A percentile compares a stretch with the other conserved stretches of the same genome.
Evolutionary conservation across 1,284 basidiomycete species (phyloP).

Genomic region (Trichosporon ovoides): DNA sequence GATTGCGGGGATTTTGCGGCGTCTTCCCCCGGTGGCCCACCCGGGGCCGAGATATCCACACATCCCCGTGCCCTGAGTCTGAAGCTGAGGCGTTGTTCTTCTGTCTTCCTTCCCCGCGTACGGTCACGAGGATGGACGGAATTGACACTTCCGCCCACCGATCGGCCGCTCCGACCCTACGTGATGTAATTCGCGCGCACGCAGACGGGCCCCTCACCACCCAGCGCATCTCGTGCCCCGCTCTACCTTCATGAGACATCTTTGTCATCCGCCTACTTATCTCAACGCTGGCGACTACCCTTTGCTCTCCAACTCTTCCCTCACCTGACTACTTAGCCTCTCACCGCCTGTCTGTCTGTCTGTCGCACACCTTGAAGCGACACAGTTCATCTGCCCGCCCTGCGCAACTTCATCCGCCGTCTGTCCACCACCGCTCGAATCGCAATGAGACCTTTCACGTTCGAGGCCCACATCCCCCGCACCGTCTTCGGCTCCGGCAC

Average conservation of each 20-base stretch:
- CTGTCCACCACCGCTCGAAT: neutral
- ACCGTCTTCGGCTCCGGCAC: slow-evolving; percentile 52
- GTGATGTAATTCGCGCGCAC: too few relatives aligned
- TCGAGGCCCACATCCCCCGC: slow-evolving; percentile 42
- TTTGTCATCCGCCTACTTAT: neutral
- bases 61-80: too few relatives aligned
- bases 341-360: too few relatives aligned
- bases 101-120: neutral
- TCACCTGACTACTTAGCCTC: too few relatives aligned
- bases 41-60: neutral
- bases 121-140: too few relatives aligned
- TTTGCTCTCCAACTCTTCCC: neutral
- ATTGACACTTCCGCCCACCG: neutral
- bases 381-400: neutral
- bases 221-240: too few relatives aligned
- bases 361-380: neutral
- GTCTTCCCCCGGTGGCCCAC: neutral
- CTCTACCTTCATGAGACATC: neutral
- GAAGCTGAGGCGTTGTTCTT: neutral
- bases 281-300: too few relatives aligned
- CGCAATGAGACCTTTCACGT: slow-evolving; percentile 16
- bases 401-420: neutral
- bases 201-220: too few relatives aligned
- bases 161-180: neutral
- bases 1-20: slow-evolving; percentile 1